A percentile compares a stretch with the other conserved stretches of the same genome.
Evolutionary conservation across 768 basidiomycete genomes (phyloP).

Genomic region (Phlebiopsis flavidoalba): DNA sequence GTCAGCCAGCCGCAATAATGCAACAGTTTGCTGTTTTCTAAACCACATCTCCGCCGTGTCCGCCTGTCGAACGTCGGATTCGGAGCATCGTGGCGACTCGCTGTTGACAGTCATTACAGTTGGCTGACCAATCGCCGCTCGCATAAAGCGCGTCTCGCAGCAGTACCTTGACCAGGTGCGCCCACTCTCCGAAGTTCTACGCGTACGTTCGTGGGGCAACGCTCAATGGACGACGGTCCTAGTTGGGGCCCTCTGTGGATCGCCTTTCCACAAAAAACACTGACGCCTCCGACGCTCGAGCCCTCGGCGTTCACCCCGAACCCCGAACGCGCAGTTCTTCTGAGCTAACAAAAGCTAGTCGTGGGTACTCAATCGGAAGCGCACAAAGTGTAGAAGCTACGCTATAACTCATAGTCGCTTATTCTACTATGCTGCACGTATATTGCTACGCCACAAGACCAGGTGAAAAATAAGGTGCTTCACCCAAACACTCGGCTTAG

Average conservation of each 20-base stretch:
- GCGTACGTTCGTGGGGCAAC: neutral
- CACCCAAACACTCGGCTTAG: too few species aligned
- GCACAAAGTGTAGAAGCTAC: too few species aligned
- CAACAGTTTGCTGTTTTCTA: neutral
- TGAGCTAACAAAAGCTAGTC: too few species aligned
- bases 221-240: neutral
- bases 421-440: too few species aligned
- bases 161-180: neutral
- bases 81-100: neutral
- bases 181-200: neutral
- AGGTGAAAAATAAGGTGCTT: too few species aligned
- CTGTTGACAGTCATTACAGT: neutral
- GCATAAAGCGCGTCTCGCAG: neutral
- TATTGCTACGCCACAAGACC: too few species aligned
- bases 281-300: neutral
- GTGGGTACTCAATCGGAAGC: too few species aligned
- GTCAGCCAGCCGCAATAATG: too few species aligned
- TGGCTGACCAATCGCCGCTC: neutral
- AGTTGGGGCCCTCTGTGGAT: neutral
- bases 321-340: neutral
- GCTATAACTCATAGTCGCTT: too few species aligned
- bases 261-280: neutral
- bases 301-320: neutral
- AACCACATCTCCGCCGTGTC: neutral
- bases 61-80: too few species aligned